Evolutionary conservation across 2,329 filamentous ascomycete species (phyloP).

Genomic region (Parascedosporium putredinis): DNA sequence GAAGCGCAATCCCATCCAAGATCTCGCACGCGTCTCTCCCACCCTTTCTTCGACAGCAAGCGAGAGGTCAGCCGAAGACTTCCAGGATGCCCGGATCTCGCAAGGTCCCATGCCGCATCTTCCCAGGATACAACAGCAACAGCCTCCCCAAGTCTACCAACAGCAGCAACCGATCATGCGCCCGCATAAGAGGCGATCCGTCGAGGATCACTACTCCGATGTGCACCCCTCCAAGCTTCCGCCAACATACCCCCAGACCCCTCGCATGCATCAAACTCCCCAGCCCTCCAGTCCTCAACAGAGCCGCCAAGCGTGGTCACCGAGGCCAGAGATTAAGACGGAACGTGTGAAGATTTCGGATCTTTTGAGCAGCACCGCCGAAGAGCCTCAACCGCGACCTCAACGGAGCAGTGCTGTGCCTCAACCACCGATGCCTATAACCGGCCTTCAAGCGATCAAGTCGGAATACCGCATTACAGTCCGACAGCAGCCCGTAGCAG

Average conservation of each 20-base stretch:
- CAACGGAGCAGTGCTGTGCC: conserved; percentile 5
- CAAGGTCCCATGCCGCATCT: conserved; percentile 2
- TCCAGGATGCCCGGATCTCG: conserved; percentile 7
- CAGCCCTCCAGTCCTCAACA: conserved; percentile 7
- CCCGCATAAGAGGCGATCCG: conserved; percentile 4
- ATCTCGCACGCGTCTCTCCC: conserved; percentile 9
- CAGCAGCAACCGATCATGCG: background rate
- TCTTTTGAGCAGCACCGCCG: conserved; percentile 13
- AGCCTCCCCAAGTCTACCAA: conserved; percentile 6
- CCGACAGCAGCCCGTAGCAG: conserved; percentile 68
- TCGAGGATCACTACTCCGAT: conserved; percentile 9
- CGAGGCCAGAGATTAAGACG: conserved; percentile 8
- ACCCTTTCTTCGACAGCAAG: conserved; percentile 10
- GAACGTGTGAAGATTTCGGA: conserved; percentile 15
- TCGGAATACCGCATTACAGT: conserved; percentile 42
- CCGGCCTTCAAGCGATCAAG: conserved; percentile 1
- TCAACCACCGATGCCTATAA: background rate
- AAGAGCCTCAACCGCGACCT: background rate
- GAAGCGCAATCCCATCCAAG: conserved; percentile 3
- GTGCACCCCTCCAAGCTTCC: conserved; percentile 12
- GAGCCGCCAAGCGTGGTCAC: conserved; percentile 5
- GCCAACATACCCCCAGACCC: conserved; percentile 8
- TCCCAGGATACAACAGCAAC: conserved; percentile 7
- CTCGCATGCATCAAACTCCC: conserved; percentile 1
- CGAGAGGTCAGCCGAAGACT: conserved; percentile 10